Conservation (phyloP, 805 yeast genomes). For the Yarrowia bubula region DNA sequence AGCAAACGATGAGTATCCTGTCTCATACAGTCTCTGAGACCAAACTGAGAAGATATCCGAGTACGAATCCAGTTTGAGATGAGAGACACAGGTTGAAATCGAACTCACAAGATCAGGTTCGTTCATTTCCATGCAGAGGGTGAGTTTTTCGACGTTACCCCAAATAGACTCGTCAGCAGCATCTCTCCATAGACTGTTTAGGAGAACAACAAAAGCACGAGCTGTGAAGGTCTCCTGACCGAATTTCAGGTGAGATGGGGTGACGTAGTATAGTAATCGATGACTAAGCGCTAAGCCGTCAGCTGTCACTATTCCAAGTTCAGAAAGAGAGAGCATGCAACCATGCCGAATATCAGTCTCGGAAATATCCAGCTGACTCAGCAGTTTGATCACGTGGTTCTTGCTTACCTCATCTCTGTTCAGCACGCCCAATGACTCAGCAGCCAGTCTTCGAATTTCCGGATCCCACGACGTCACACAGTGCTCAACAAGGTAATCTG, state of each 20-base stretch:
- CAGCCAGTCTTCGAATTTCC: conserved; percentile 46
- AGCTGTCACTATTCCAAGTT: not conserved
- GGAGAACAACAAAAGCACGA: not conserved
- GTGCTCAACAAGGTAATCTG: conserved; percentile 39
- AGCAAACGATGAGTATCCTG: not conserved
- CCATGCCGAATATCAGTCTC: conserved; percentile 9
- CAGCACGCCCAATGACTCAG: conserved; percentile 39
- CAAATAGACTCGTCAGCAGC: not conserved
- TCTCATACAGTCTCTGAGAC: conserved; percentile 14
- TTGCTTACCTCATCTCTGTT: not conserved
- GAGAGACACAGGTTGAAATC: not conserved
- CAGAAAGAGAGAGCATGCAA: not conserved
- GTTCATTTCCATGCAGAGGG: not conserved
- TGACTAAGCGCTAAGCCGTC: not conserved
- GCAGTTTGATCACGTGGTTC: not conserved
- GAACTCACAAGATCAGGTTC: not conserved
- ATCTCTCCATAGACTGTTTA: not conserved
- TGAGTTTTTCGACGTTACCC: not conserved
- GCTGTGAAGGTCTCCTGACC: conserved; percentile 16
- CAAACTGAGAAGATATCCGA: conserved; percentile 12
- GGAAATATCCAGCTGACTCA: not conserved
- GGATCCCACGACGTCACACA: conserved; percentile 44
- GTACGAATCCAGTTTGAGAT: not conserved
- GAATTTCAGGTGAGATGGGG: not conserved
- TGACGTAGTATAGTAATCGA: not conserved